Evolutionary conservation across 2,329 filamentous ascomycete genomes (phyloP).

Genomic region (Cladosporium austrohemisphaericum): DNA sequence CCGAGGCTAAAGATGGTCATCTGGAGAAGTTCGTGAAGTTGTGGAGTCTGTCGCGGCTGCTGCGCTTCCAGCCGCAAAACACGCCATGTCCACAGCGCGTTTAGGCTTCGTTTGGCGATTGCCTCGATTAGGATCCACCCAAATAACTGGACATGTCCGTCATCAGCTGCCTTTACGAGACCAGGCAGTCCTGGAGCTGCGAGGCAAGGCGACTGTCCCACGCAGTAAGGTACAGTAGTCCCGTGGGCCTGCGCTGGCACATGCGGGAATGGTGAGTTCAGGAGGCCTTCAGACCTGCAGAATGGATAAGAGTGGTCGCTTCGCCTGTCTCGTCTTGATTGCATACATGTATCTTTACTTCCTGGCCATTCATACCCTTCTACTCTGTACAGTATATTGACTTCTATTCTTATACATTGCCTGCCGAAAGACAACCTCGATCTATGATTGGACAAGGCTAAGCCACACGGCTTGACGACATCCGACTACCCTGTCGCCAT

Average conservation of each 20-base stretch:
- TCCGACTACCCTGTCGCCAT: not conserved
- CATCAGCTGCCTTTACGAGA: not conserved
- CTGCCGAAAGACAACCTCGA: not conserved
- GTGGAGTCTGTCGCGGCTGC: too few relatives aligned
- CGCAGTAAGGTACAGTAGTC: not conserved
- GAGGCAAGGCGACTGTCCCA: constrained; percentile 6
- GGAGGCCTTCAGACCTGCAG: not conserved
- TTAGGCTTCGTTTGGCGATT: not conserved
- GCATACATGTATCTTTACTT: not conserved
- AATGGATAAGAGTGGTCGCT: not conserved
- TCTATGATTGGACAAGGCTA: constrained; percentile 10
- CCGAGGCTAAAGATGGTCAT: constrained; percentile 2
- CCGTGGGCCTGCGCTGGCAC: not conserved
- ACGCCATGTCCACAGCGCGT: not conserved
- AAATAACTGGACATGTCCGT: not conserved
- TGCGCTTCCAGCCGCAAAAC: constrained; percentile 4
- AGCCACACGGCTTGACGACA: constrained; percentile 15
- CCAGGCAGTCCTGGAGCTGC: not conserved
- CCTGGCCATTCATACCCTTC: not conserved
- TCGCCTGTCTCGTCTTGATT: not conserved
- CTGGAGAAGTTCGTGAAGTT: too few relatives aligned
- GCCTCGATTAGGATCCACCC: not conserved
- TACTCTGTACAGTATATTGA: too few relatives aligned
- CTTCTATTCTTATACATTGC: constrained; percentile 3
- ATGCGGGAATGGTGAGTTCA: not conserved